Percentiles rank a stretch among this genome's conserved stretches.
Conservation (phyloP, 306 rosid genomes). For the Malus fusca region DNA sequence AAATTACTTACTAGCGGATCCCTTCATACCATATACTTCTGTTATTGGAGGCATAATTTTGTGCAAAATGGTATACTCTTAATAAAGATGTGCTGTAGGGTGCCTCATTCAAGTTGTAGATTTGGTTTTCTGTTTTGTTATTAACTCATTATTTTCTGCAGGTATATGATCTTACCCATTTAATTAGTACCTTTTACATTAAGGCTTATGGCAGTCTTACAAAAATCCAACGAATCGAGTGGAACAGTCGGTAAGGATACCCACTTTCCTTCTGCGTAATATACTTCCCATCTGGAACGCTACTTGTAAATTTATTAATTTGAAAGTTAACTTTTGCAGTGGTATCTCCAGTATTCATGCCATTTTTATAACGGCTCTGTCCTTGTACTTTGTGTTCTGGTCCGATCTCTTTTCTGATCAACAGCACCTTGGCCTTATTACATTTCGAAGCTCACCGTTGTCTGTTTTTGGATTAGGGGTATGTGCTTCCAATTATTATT, state of each 20-base stretch:
- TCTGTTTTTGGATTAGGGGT: slow-evolving; percentile 51
- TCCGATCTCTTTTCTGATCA: slow-evolving; percentile 62
- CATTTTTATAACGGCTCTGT: slow-evolving; percentile 41
- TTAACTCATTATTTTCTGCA: slow-evolving; percentile 12
- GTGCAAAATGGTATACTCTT: slow-evolving; percentile 42
- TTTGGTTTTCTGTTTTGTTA: background rate
- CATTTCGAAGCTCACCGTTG: slow-evolving; percentile 45
- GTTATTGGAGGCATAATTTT: slow-evolving; percentile 45
- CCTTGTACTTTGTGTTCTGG: slow-evolving; percentile 53
- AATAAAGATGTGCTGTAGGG: background rate
- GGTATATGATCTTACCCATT: slow-evolving; percentile 50
- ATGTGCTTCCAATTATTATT: background rate
- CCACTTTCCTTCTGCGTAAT: background rate
- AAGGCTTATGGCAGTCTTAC: slow-evolving; percentile 49
- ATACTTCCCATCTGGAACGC: background rate
- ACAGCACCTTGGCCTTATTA: slow-evolving; percentile 32
- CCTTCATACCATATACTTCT: slow-evolving; percentile 34
- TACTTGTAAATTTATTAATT: slow-evolving; percentile 14
- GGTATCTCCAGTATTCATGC: slow-evolving; percentile 58
- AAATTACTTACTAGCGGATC: slow-evolving; percentile 42
- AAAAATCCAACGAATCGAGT: slow-evolving; percentile 50
- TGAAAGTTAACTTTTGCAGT: slow-evolving; percentile 25
- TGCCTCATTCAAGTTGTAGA: background rate
- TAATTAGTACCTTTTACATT: slow-evolving; percentile 38
- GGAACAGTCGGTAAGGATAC: slow-evolving; percentile 48